phyloP scores from a whole-genome alignment of 2,329 filamentous ascomycete genomes.

The Aspergillus neotritici region DNA sequence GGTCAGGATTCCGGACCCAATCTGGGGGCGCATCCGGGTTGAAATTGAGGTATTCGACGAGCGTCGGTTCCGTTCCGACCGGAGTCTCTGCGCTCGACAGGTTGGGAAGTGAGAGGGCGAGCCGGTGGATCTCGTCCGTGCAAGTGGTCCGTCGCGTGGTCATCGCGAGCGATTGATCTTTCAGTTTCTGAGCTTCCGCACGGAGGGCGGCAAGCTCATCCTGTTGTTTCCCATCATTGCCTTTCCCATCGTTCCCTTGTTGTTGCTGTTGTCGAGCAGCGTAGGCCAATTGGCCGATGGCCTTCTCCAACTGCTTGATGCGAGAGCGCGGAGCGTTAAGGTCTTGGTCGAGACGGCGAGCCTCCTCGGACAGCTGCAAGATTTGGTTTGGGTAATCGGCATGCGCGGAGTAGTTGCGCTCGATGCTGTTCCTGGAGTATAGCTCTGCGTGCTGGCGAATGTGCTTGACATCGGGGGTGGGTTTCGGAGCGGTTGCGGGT shows the following conservation, averaged over 20 bases:
- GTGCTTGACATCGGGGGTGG: constrained; percentile 76
- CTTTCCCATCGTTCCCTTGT: constrained; percentile 1
- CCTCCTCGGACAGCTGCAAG: constrained; percentile 35
- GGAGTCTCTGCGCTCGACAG: constrained; percentile 74
- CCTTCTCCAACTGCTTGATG: constrained; percentile 41
- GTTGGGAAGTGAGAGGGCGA: constrained; percentile 80
- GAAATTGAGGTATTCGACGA: constrained; percentile 75
- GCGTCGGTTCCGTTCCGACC: constrained; percentile 56
- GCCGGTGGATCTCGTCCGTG: constrained; percentile 60
- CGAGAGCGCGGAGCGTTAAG: constrained; percentile 38
- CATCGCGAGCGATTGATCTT: constrained; percentile 32
- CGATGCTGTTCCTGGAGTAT: constrained; percentile 74
- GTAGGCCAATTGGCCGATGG: constrained; percentile 32
- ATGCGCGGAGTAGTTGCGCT: constrained; percentile 69
- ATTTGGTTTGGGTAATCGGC: constrained; percentile 51
- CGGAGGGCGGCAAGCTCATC: constrained; percentile 26
- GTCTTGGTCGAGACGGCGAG: constrained; percentile 34
- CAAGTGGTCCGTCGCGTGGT: constrained; percentile 27
- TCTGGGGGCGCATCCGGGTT: constrained; percentile 45
- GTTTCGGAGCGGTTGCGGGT: constrained; percentile 70
- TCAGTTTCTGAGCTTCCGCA: constrained; percentile 35
- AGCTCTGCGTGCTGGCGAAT: constrained; percentile 79
- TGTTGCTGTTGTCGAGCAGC: constrained; percentile 18
- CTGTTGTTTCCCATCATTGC: neutral
- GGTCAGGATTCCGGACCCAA: constrained; percentile 23